These are phyloP conservation scores for Fusarium palustre DNA, from an alignment of 2,329 filamentous ascomycete genomes.

Conservation along the genomic window DNA sequence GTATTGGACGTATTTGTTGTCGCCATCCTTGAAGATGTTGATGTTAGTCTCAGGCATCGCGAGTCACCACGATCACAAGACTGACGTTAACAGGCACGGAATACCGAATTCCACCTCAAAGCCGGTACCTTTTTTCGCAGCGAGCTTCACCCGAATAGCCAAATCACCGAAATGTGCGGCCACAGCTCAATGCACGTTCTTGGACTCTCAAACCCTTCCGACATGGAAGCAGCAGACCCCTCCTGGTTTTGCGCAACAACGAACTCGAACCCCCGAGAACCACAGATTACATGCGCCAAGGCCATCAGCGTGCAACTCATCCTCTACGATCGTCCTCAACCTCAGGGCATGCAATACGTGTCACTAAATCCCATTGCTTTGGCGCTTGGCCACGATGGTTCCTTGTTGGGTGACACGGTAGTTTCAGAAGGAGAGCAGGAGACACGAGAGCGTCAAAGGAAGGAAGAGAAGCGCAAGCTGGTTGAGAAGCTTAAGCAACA, in stretches of 20 bases:
- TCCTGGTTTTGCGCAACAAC: constrained; percentile 75
- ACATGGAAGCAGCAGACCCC: constrained; percentile 66
- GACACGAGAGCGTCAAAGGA: constrained; percentile 67
- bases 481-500: constrained; percentile 91
- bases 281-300: constrained; percentile 78
- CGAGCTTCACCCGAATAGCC: constrained; percentile 80
- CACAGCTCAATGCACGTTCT: constrained; percentile 86
- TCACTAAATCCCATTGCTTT: constrained; percentile 90
- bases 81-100: constrained; percentile 68
- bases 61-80: neutral
- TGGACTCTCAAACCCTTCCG: constrained; percentile 78
- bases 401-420: constrained; percentile 51
- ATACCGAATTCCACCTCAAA: constrained; percentile 88
- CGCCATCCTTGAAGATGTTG: constrained; percentile 88
- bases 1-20: constrained; percentile 91
- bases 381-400: constrained; percentile 79
- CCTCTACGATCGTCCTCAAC: constrained; percentile 86
- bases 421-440: constrained; percentile 79
- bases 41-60: constrained; percentile 66
- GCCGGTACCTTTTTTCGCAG: constrained; percentile 85
- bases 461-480: constrained; percentile 72
- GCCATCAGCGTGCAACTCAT: constrained; percentile 86
- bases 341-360: constrained; percentile 94
- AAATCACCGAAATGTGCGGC: constrained; percentile 87
- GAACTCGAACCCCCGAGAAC: constrained; percentile 65